Evolutionary conservation across 805 yeast species (phyloP).

Genomic region (Spathaspora sp.): DNA sequence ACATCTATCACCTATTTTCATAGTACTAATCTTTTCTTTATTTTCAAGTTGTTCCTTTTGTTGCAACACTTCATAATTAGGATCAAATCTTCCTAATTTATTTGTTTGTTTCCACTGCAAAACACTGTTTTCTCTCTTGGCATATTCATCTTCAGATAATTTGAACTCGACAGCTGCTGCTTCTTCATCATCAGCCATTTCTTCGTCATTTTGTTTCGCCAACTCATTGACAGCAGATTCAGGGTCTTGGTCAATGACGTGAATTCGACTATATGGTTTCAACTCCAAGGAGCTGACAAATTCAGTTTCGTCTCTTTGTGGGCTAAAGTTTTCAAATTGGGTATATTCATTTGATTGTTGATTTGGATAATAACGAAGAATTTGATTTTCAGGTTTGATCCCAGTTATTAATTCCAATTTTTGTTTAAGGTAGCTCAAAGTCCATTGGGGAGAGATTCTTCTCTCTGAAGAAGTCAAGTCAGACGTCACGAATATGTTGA

Average conservation of each 20-base stretch:
- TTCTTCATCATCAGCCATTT: constrained; percentile 25
- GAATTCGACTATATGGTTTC: constrained; percentile 45
- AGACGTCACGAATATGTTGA: constrained; percentile 59
- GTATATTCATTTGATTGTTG: constrained; percentile 33
- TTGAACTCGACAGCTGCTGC: constrained; percentile 36
- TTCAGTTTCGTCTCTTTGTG: constrained; percentile 11
- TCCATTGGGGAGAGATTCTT: constrained; percentile 61
- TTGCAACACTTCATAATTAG: constrained; percentile 34
- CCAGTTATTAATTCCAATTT: constrained; percentile 73
- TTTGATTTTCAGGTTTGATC: constrained; percentile 56
- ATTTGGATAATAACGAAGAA: constrained; percentile 42
- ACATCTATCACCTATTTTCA: constrained; percentile 54
- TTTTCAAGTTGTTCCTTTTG: constrained; percentile 26
- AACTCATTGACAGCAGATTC: constrained; percentile 47
- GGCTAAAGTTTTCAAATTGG: constrained; percentile 13
- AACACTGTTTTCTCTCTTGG: constrained; percentile 56
- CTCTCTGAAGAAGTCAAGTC: constrained; percentile 67
- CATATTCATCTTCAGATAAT: constrained; percentile 61
- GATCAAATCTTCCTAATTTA: constrained; percentile 70
- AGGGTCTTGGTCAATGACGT: constrained; percentile 54
- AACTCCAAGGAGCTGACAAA: constrained; percentile 25
- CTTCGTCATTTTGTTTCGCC: constrained; percentile 11
- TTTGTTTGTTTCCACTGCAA: constrained; percentile 72
- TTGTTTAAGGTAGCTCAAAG: constrained; percentile 46
- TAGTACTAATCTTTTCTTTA: constrained; percentile 18